phyloP scores from a whole-genome alignment of 495 filamentous ascomycete genomes.

The Thermochaetoides thermophila region DNA sequence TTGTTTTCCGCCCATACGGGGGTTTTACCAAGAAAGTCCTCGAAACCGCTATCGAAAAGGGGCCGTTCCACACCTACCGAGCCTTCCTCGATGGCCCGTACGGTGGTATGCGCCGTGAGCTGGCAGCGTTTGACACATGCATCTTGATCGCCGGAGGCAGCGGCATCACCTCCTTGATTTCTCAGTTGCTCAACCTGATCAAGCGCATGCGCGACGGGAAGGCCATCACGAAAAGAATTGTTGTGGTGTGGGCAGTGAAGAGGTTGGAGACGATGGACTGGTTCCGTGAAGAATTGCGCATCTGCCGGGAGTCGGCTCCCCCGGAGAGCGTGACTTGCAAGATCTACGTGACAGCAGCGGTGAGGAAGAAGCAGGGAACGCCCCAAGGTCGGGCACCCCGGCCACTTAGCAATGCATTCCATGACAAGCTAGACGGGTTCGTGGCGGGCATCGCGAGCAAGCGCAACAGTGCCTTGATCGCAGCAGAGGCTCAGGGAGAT shows the following conservation, averaged over 20 bases:
- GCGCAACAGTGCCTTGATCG: conserved; percentile 65
- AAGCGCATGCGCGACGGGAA: conserved; percentile 89
- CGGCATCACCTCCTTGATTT: conserved; percentile 86
- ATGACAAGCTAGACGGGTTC: conserved; percentile 72
- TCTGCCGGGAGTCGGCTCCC: conserved; percentile 74
- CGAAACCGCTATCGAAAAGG: conserved; percentile 60
- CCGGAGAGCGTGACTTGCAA: conserved; percentile 77
- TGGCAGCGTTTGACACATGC: conserved; percentile 87
- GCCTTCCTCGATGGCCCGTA: conserved; percentile 90
- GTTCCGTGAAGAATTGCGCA: conserved; percentile 90
- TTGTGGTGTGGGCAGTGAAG: conserved; percentile 85
- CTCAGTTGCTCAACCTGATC: conserved; percentile 77
- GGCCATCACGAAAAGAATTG: conserved; percentile 77
- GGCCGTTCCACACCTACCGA: conserved; percentile 73
- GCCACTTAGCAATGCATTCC: conserved; percentile 53
- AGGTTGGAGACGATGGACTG: conserved; percentile 87
- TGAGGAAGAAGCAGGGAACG: conserved; percentile 31
- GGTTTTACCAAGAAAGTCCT: conserved; percentile 78
- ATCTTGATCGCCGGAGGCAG: conserved; percentile 87
- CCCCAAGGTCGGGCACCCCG: conserved; percentile 34
- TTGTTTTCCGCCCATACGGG: conserved; percentile 81
- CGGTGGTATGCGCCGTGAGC: conserved; percentile 79
- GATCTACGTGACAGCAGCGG: conserved; percentile 76
- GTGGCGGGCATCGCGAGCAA: conserved; percentile 70
- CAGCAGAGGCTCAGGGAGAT: conserved; percentile 68